Conservation (phyloP, 2,329 filamentous ascomycete species). For the Phaeosphaeriaceae sp. region DNA sequence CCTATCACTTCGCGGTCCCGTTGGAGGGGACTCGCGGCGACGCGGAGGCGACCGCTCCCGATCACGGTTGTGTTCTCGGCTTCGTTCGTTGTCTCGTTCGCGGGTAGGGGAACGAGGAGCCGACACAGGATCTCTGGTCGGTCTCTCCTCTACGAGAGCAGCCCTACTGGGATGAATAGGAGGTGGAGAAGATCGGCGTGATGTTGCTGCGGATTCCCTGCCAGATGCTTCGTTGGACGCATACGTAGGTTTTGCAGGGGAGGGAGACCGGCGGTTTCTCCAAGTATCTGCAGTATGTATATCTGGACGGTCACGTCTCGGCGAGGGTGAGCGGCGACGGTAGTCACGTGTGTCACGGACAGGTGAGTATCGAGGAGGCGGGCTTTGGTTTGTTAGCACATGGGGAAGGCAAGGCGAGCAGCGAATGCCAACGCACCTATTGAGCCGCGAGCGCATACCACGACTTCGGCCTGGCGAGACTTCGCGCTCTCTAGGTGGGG, state of each 20-base stretch:
- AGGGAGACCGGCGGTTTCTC: conserved; percentile 61
- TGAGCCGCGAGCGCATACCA: conserved; percentile 49
- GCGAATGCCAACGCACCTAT: conserved; percentile 33
- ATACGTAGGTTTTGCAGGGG: conserved; percentile 48
- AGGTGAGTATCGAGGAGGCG: conserved; percentile 52
- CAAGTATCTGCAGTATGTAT: conserved; percentile 56
- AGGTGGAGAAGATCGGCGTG: conserved; percentile 67
- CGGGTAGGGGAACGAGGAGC: conserved; percentile 43
- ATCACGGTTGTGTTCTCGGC: conserved; percentile 34
- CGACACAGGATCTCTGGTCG: conserved; percentile 37
- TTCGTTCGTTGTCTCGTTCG: conserved; percentile 41
- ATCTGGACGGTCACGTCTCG: conserved; percentile 58
- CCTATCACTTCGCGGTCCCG: conserved; percentile 43
- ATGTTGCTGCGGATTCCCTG: conserved; percentile 62
- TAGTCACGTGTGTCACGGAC: conserved; percentile 53
- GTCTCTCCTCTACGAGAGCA: conserved; percentile 44
- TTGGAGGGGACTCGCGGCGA: conserved; percentile 47
- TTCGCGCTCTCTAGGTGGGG: conserved; percentile 52
- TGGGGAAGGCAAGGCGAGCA: neutral
- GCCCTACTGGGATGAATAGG: conserved; percentile 61
- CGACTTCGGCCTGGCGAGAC: conserved; percentile 56
- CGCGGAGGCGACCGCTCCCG: conserved; percentile 45
- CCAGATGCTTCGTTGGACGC: conserved; percentile 59
- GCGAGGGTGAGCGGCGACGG: conserved; percentile 61
- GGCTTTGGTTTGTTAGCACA: conserved; percentile 27